phyloP scores from a whole-genome alignment of 805 yeast genomes.

The Metschnikowia corniflorae region DNA sequence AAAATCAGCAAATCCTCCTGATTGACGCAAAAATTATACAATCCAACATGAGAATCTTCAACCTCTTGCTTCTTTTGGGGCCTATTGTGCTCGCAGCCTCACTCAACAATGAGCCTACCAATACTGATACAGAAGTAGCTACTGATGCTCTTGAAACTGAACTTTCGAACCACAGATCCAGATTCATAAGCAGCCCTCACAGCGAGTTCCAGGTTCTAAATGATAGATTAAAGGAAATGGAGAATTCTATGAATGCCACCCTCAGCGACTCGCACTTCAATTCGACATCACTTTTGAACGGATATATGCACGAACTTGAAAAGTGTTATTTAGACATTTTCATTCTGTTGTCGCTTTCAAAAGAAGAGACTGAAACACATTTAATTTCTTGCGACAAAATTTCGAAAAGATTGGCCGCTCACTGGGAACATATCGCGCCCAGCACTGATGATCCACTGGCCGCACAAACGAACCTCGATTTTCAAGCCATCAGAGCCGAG shows the following conservation, averaged over 20 bases:
- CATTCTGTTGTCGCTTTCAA: conserved; percentile 6
- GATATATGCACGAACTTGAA: no score
- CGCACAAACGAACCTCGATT: conserved; percentile 1
- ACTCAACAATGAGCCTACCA: background rate
- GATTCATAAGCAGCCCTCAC: background rate
- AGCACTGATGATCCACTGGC: no score
- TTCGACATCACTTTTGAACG: no score
- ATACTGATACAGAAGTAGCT: background rate
- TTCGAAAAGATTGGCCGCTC: background rate
- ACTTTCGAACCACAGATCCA: background rate
- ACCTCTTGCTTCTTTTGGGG: background rate
- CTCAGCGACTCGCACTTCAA: no score
- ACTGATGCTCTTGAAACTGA: background rate
- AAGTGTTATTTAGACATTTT: conserved; percentile 1
- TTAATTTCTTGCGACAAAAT: background rate
- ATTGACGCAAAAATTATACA: no score
- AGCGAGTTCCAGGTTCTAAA: background rate
- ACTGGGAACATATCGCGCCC: no score
- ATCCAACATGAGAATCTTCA: background rate
- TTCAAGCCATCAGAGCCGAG: background rate
- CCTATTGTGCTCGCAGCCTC: background rate
- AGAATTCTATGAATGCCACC: background rate
- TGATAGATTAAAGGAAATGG: background rate
- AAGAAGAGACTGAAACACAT: background rate
- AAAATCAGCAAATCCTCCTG: no score